Conservation (phyloP, 2,329 filamentous ascomycete species). For the Aureobasidium sp. region DNA sequence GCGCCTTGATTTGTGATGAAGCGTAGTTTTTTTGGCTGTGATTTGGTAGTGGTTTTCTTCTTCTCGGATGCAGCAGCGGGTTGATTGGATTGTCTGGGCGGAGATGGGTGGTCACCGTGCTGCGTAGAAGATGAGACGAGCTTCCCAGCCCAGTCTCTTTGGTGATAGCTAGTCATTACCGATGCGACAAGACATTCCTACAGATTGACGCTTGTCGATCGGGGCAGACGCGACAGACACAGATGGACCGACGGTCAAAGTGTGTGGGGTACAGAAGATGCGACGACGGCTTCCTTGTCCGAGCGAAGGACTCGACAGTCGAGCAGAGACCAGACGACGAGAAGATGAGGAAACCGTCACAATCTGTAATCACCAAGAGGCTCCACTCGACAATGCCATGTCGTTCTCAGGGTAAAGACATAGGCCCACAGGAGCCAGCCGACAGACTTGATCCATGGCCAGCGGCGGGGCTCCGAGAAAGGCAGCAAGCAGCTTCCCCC, state of each 20-base stretch:
- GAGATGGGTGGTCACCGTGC: neutral
- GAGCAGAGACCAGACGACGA: no score
- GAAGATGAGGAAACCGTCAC: no score
- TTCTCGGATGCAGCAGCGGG: neutral
- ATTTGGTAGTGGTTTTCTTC: constrained; percentile 9
- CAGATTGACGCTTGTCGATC: neutral
- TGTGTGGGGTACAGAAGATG: no score
- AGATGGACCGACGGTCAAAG: neutral
- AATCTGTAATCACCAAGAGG: no score
- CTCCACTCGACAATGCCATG: no score
- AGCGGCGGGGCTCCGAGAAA: neutral
- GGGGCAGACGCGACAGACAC: neutral
- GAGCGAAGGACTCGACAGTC: neutral
- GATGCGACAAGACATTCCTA: neutral
- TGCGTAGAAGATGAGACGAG: neutral
- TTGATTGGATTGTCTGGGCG: neutral
- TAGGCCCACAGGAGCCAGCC: no score
- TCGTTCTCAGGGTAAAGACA: no score
- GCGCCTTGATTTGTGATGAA: constrained; percentile 79
- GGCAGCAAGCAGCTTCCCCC: neutral
- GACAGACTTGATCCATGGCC: no score
- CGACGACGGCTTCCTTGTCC: no score
- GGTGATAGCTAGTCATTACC: constrained; percentile 10
- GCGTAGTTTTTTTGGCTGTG: constrained; percentile 36
- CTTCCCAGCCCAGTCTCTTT: constrained; percentile 10